phyloP scores from a whole-genome alignment of 106 monocot genomes.

The Ottelia alismoides region DNA sequence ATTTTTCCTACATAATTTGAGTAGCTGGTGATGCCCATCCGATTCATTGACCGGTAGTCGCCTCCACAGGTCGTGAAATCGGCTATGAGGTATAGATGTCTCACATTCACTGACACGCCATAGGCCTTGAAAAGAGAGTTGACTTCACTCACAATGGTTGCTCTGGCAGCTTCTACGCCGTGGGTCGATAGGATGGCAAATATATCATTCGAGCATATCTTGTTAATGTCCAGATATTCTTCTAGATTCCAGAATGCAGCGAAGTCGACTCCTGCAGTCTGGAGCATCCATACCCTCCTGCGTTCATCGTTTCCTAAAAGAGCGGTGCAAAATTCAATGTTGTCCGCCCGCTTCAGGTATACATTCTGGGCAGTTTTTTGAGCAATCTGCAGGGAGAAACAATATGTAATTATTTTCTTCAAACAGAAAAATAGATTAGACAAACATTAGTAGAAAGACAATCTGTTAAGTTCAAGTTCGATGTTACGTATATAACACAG shows the following conservation, averaged over 20 bases:
- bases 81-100: slow-evolving; percentile 69
- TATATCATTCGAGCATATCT: slow-evolving; percentile 57
- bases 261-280: slow-evolving; percentile 81
- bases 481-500: too few relatives aligned
- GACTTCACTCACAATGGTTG: slow-evolving; percentile 74
- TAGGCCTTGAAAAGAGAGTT: slow-evolving; percentile 53
- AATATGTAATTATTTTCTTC: not conserved
- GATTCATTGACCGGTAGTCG: slow-evolving; percentile 65
- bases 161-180: slow-evolving; percentile 80
- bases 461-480: too few relatives aligned
- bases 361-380: slow-evolving; percentile 59
- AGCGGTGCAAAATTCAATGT: slow-evolving; percentile 53
- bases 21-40: slow-evolving; percentile 37
- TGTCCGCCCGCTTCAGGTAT: slow-evolving; percentile 33
- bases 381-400: slow-evolving; percentile 44
- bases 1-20: too few relatives aligned
- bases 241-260: slow-evolving; percentile 41
- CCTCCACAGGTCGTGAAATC: slow-evolving; percentile 85
- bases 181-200: slow-evolving; percentile 64
- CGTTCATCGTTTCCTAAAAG: slow-evolving; percentile 10
- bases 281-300: slow-evolving; percentile 15
- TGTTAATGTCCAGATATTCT: slow-evolving; percentile 36
- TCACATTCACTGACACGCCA: slow-evolving; percentile 52
- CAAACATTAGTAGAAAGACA: too few relatives aligned
- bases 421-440: too few relatives aligned